A percentile compares a stretch with the other conserved stretches of the same genome.
Evolutionary conservation across 2,329 filamentous ascomycete genomes (phyloP).

Genomic region (Penicillium sp.): DNA sequence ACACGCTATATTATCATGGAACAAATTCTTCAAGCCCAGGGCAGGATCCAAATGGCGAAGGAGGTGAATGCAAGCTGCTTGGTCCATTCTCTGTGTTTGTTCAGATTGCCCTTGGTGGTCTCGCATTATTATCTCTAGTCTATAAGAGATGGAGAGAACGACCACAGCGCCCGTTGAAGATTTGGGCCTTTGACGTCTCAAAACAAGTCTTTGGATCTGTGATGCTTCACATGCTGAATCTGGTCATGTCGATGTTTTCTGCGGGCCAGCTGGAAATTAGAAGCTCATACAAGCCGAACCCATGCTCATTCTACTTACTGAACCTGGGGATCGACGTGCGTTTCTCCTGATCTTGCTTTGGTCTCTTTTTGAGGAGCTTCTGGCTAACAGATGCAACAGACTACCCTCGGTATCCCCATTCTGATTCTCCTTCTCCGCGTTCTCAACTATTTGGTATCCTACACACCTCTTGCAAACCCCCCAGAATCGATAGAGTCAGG

Average conservation of each 20-base stretch:
- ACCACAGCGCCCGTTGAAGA: constrained; percentile 87
- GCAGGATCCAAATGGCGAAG: constrained; percentile 46
- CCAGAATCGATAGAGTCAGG: constrained; percentile 88
- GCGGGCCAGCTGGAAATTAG: constrained; percentile 68
- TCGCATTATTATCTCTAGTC: constrained; percentile 83
- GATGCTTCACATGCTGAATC: constrained; percentile 85
- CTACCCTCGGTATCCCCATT: constrained; percentile 92
- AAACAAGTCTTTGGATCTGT: constrained; percentile 96
- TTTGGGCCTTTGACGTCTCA: constrained; percentile 96
- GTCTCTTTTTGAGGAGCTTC: neutral
- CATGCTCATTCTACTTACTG: constrained; percentile 92
- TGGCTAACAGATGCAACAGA: constrained; percentile 54
- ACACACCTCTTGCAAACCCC: constrained; percentile 77
- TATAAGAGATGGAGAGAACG: constrained; percentile 91
- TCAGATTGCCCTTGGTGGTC: constrained; percentile 77
- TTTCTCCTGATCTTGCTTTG: constrained; percentile 24
- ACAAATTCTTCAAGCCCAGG: constrained; percentile 20
- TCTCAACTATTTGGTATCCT: constrained; percentile 67
- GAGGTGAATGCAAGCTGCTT: constrained; percentile 80
- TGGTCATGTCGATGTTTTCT: constrained; percentile 95
- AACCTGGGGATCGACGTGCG: constrained; percentile 94
- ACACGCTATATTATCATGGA: constrained; percentile 24
- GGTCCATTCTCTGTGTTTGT: constrained; percentile 90
- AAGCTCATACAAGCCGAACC: constrained; percentile 71
- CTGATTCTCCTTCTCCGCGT: constrained; percentile 83